These are phyloP conservation scores for Lactarius quietus DNA, from an alignment of 768 basidiomycete genomes.

Conservation along the genomic window DNA sequence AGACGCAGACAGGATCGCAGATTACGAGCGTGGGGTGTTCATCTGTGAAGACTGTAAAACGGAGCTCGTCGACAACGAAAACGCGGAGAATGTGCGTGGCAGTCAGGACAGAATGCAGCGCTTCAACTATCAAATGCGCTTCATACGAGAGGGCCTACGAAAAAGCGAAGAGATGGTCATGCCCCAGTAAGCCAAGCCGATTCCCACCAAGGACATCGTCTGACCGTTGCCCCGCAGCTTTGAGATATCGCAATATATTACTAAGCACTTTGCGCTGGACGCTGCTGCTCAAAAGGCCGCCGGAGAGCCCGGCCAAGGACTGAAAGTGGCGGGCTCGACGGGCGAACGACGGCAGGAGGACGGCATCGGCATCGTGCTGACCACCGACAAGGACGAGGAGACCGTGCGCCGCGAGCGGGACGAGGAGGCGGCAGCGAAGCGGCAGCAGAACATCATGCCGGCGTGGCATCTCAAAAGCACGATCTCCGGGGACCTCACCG, in stretches of 20 bases:
- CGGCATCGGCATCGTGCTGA: constrained; percentile 83
- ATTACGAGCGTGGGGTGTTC: constrained; percentile 60
- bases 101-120: constrained; percentile 95
- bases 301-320: constrained; percentile 48
- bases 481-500: constrained; percentile 87
- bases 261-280: constrained; percentile 58
- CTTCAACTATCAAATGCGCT: constrained; percentile 88
- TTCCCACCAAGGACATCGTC: not conserved
- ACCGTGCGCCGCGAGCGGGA: constrained; percentile 70
- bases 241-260: constrained; percentile 81
- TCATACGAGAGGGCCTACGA: constrained; percentile 82
- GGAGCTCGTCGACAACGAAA: constrained; percentile 89
- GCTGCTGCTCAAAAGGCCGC: constrained; percentile 54
- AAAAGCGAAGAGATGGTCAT: constrained; percentile 85
- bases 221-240: constrained; percentile 45
- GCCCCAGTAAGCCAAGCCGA: constrained; percentile 57
- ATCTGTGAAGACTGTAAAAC: constrained; percentile 85
- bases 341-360: constrained; percentile 58
- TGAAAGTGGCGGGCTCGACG: constrained; percentile 73
- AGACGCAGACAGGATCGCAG: constrained; percentile 81
- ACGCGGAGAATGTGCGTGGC: constrained; percentile 76
- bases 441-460: constrained; percentile 88
- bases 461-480: constrained; percentile 97
- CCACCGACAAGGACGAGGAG: constrained; percentile 84
- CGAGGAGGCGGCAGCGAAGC: constrained; percentile 76